Conservation (phyloP, 305 asterid genomes). For the Rubia peregrina region DNA sequence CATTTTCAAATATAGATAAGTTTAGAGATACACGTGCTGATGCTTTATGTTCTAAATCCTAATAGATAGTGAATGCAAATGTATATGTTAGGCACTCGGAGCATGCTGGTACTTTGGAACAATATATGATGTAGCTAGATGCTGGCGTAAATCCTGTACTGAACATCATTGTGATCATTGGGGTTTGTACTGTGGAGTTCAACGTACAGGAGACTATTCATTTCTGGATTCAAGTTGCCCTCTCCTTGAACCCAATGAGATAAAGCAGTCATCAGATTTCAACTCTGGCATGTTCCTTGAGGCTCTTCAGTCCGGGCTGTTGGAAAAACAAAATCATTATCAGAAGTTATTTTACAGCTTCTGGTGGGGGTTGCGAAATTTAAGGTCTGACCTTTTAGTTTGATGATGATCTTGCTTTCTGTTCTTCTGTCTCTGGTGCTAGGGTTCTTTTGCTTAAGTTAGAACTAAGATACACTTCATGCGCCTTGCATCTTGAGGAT, state of each 20-base stretch:
- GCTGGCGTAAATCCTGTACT: slow-evolving; percentile 46
- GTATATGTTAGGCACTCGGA: slow-evolving; percentile 40
- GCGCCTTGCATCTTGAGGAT: too few species aligned
- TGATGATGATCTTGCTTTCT: background rate
- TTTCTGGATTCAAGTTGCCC: slow-evolving; percentile 39
- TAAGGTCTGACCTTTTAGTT: slow-evolving; percentile 34
- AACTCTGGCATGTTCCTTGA: slow-evolving; percentile 62
- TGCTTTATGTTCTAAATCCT: background rate
- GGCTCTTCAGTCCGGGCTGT: slow-evolving; percentile 43
- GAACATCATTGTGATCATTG: slow-evolving; percentile 11
- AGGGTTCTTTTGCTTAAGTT: too few species aligned
- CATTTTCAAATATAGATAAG: too few species aligned
- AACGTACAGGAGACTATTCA: slow-evolving; percentile 5
- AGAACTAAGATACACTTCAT: too few species aligned
- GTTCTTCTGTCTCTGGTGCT: background rate
- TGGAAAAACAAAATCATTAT: slow-evolving; percentile 26
- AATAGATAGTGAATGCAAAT: background rate
- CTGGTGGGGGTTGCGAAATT: slow-evolving; percentile 72
- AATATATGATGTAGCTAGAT: slow-evolving; percentile 38
- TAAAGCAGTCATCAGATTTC: slow-evolving; percentile 27
- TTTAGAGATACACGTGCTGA: background rate
- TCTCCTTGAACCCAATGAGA: slow-evolving; percentile 30
- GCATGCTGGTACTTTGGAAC: slow-evolving; percentile 57
- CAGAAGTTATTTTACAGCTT: slow-evolving; percentile 47
- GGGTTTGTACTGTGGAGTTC: slow-evolving; percentile 31